Base-by-base conservation (phyloP, 2,329 filamentous ascomycete genomes). In the Ophiosphaerella korrae region DNA sequence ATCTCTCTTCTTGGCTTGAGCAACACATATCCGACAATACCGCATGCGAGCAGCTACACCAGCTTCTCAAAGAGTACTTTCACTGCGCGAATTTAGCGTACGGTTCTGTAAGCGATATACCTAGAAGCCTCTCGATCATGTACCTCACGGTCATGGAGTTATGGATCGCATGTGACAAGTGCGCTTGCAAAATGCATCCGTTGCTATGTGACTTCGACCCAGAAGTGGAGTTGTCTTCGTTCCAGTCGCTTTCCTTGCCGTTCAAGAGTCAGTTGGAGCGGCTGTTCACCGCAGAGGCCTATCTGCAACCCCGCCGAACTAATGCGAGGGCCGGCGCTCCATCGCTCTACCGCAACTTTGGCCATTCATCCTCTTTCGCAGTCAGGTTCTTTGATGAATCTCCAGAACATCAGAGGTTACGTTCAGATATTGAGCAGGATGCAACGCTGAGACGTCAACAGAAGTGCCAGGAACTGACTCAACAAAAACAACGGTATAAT, bases 151-250 rank as follows among this genome's bases (percentile, higher is more conserved):
- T 82, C 0, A 57, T 84, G 3, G 82, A 87, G 45, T 63, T 87
- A 0, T 88, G 84, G 85, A 63, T 82, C 7, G 82, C 80, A 0
- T 77, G 79, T 23, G 84, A 88, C 53, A 79, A 74, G 47, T 71
- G 73, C 2, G 78, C 78, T 1, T 67, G 74, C 1, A 9, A 47
- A 1, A 47, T 69, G 0, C 68, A 75, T 12, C 68, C 75, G 0
- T 52, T 83, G 3, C 58, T 87, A 0, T 6, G 7, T 0, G 64
- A 82, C 0, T 87, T 83, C 54, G 61, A 74, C 5, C 73, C 79
- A 0, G 76, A 76, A 3, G 63, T 87, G 1, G 74, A 76, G 0
- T 9, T 38, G 0, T 31, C 56, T 0, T 40, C 80, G 0, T 72
- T 82, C 3, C 66, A 78, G 18, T 73, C 68, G 1, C 68, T 86